Conservation (phyloP, 2,329 filamentous ascomycete species). For the Ophiostoma pallidulum region DNA sequence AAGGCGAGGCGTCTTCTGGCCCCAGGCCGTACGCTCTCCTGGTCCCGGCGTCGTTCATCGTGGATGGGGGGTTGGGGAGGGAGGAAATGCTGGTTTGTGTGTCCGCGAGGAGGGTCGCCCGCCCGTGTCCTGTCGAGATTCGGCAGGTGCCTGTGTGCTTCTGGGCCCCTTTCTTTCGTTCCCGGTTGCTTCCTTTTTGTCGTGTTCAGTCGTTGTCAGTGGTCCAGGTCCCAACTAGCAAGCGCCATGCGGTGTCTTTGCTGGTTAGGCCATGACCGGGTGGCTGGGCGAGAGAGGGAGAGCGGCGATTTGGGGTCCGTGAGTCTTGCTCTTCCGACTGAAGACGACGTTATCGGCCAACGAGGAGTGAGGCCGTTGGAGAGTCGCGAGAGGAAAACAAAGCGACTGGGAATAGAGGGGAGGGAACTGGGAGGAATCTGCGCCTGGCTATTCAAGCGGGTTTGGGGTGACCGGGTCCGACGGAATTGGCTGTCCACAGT, state of each 20-base stretch:
- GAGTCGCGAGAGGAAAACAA: background rate
- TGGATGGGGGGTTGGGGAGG: background rate
- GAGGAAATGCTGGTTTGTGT: background rate
- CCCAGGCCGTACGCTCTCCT: slow-evolving; percentile 29
- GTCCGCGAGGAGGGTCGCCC: too few species aligned
- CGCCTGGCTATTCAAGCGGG: slow-evolving; percentile 11
- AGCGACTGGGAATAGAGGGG: background rate
- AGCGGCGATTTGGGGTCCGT: background rate
- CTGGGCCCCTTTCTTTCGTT: too few species aligned
- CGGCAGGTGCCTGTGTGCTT: background rate
- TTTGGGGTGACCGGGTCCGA: background rate
- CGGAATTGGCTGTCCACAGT: background rate
- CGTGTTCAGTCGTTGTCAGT: background rate
- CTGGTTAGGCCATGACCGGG: slow-evolving; percentile 8
- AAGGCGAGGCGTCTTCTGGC: slow-evolving; percentile 23
- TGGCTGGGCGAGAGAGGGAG: background rate
- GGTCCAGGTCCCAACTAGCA: background rate
- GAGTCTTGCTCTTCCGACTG: background rate
- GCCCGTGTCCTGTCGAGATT: too few species aligned
- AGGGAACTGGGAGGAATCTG: slow-evolving; percentile 6
- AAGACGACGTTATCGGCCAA: background rate
- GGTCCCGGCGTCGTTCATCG: slow-evolving; percentile 32
- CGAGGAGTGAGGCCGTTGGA: too few species aligned
- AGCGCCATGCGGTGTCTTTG: slow-evolving; percentile 3
- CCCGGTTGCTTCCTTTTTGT: too few species aligned